phyloP scores from a whole-genome alignment of 2,329 filamentous ascomycete genomes.

The Ascochyta clinopodiicola region DNA sequence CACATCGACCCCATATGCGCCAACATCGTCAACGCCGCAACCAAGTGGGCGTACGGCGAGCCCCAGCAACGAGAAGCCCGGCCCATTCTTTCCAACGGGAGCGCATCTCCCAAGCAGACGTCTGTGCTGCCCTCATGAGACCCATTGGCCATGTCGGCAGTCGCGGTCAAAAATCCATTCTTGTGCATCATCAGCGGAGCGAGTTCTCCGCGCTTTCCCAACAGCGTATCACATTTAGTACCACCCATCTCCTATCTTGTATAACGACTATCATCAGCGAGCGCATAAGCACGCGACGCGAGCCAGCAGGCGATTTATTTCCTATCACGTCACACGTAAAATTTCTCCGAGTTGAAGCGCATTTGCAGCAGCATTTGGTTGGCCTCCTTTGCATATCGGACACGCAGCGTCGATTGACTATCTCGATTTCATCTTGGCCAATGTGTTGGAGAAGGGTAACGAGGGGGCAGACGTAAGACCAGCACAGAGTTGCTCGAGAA shows the following conservation, averaged over 20 bases:
- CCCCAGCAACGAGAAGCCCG: conserved; percentile 23
- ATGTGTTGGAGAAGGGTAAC: not conserved
- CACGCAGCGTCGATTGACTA: not conserved
- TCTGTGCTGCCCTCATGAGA: conserved; percentile 33
- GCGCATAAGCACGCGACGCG: not conserved
- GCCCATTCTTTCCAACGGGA: conserved; percentile 32
- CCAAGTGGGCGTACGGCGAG: conserved; percentile 44
- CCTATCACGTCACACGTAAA: not conserved
- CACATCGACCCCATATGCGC: conserved; percentile 47
- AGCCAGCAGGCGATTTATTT: not conserved
- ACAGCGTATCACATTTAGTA: conserved; percentile 15
- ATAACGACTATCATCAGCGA: conserved; percentile 5
- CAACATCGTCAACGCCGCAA: conserved; percentile 38
- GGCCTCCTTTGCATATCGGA: conserved; percentile 3
- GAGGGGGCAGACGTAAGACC: no score
- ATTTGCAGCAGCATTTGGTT: conserved; percentile 6
- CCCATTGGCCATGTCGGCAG: no score
- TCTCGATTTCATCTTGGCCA: not conserved
- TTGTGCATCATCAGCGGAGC: conserved; percentile 20
- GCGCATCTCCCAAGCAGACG: conserved; percentile 20
- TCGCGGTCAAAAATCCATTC: conserved; percentile 4
- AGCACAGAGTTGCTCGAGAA: no score
- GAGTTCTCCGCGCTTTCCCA: conserved; percentile 8
- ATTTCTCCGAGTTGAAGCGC: not conserved
- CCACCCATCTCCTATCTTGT: conserved; percentile 5